These are phyloP conservation scores for Rhodamnia rubescens DNA, from an alignment of 345 rosid species.

Conservation along the genomic window DNA sequence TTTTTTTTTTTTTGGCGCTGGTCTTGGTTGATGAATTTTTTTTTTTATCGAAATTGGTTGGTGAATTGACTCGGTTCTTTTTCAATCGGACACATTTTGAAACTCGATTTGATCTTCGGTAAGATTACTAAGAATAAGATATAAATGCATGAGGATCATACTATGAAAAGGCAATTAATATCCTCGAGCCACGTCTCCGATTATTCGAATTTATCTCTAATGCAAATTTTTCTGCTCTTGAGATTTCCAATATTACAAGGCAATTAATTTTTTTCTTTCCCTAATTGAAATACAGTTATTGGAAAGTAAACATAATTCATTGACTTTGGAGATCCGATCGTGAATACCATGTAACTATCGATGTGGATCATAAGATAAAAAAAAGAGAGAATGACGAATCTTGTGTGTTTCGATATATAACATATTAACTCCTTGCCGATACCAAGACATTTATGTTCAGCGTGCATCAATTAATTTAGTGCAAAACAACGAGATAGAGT, in stretches of 20 bases:
- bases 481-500: not conserved
- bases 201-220: not conserved
- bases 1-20: too few relatives aligned
- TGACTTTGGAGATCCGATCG: too few relatives aligned
- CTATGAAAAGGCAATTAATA: not conserved
- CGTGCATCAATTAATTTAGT: not conserved
- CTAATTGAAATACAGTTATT: too few relatives aligned
- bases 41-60: not conserved
- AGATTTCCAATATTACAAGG: too few relatives aligned
- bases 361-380: too few relatives aligned
- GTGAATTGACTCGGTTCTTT: not conserved
- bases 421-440: fast-evolving
- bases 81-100: not conserved
- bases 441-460: not conserved
- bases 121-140: not conserved
- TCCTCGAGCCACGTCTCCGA: not conserved
- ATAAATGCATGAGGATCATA: not conserved
- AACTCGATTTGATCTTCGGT: not conserved
- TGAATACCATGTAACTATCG: too few relatives aligned
- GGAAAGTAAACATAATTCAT: too few relatives aligned
- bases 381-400: too few relatives aligned
- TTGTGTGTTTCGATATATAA: too few relatives aligned
- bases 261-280: too few relatives aligned
- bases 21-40: not conserved
- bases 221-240: too few relatives aligned